Conservation (phyloP, 306 rosid genomes). For the Amphicarpaea edgeworthii region DNA sequence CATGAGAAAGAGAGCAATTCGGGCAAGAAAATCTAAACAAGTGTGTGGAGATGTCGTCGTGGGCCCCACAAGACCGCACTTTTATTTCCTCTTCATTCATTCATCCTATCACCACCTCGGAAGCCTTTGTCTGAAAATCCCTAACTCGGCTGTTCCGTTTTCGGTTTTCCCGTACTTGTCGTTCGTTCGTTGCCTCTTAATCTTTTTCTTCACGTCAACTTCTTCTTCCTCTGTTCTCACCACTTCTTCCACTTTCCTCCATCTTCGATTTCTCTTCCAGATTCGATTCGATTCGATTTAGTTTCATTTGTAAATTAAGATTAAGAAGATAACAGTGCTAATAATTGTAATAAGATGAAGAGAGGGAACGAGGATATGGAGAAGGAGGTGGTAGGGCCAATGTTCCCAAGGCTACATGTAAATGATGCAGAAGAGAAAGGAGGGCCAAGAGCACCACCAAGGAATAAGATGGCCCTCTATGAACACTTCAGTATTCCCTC, state of each 20-base stretch:
- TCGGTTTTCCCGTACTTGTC: not conserved
- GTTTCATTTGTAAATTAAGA: no score
- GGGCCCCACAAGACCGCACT: constrained; percentile 34
- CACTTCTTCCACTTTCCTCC: not conserved
- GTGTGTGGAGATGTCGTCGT: not conserved
- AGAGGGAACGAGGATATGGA: constrained; percentile 20
- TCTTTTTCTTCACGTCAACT: constrained; percentile 10
- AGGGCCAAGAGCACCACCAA: constrained; percentile 18
- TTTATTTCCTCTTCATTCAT: not conserved
- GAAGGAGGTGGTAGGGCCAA: constrained; percentile 6
- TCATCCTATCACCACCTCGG: no score
- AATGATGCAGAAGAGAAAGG: constrained; percentile 27
- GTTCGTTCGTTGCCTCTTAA: not conserved
- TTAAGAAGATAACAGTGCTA: not conserved
- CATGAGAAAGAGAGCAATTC: no score
- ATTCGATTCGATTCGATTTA: constrained; percentile 3
- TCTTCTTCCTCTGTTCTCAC: not conserved
- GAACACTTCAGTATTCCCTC: constrained; percentile 9
- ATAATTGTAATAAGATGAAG: not conserved
- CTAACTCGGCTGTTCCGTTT: constrained; percentile 2
- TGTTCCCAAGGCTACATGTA: constrained; percentile 19
- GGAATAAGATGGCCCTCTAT: constrained; percentile 25
- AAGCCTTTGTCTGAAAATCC: constrained; percentile 7
- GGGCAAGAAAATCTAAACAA: constrained; percentile 13
- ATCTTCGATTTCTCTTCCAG: not conserved